Base-by-base conservation (phyloP, 1,284 basidiomycete genomes). In the Ganoderma leucocontextum region DNA sequence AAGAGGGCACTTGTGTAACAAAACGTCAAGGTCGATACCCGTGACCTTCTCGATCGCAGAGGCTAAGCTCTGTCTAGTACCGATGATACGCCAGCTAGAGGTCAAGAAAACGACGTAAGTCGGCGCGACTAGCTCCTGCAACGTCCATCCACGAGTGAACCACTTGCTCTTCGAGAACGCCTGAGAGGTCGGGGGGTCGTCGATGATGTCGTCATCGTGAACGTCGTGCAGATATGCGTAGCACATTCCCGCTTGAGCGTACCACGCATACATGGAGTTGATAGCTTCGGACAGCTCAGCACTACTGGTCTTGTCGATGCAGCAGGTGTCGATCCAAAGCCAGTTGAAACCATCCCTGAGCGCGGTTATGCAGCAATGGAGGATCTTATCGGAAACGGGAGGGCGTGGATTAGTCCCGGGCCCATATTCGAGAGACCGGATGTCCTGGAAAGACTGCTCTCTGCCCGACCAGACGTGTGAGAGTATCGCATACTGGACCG, bases 301-400 rank as follows among this genome's bases (percentile, higher is more conserved):
- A 33, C 60, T 64, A 44, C 60, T 68, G 22, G 53, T 49, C 25
- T 58, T 65, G 68, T 60, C 64, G 41, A 66, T 57, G 64, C 64
- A 69, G 49, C 68, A 69, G 10, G 64, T 63, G 36, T 69, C 68
- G 58, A 66, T 63, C 62, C 68, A 69, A n/a, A 69, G 57, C 47
- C 62, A 65, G 15, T 57, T 22, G 63, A 55, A 66, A 12, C 68
- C 68, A 2, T 47, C 64, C 5, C 39, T 4, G 36, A 60, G 49
- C 5, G 64, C 68, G 44, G 60, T 42, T 1, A 62, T 52, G 53
- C 64, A 69, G 22, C 61, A 63, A 2, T 61, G 38, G 22, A 49
- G 60, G 22, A 69, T 62, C 49, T 66, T 66, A 47, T 19, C 10
- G 1, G 64, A 57, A 5, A 53, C 41, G 22, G 39, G 52, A 19